These are phyloP conservation scores for Mucor ambiguus DNA, from an alignment of 371 early-diverging fungal species.

Conservation along the genomic window DNA sequence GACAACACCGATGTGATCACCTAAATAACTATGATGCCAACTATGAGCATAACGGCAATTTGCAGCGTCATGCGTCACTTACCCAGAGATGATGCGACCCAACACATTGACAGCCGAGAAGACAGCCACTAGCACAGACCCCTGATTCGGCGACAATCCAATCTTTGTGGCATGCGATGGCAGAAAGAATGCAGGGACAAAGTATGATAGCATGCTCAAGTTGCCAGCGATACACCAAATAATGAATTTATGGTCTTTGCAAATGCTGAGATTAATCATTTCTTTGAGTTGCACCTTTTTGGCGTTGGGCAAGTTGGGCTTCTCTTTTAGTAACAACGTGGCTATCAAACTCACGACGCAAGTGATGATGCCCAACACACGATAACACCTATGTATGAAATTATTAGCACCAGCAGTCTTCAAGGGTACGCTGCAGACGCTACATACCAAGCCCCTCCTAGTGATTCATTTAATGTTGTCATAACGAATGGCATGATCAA, in stretches of 20 bases:
- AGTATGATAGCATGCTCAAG: constrained; percentile 38
- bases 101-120: constrained; percentile 38
- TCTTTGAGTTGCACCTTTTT: constrained; percentile 16
- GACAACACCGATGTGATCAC: constrained; percentile 62
- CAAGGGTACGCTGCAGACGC: neutral
- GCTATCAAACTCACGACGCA: constrained; percentile 41
- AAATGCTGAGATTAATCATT: constrained; percentile 22
- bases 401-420: neutral
- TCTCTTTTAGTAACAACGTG: constrained; percentile 43
- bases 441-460: constrained; percentile 58
- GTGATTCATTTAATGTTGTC: constrained; percentile 53
- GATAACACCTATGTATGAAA: constrained; percentile 39
- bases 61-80: neutral
- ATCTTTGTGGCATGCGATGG: constrained; percentile 41
- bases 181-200: constrained; percentile 42
- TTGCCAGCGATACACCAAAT: constrained; percentile 40
- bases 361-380: constrained; percentile 54
- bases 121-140: constrained; percentile 32
- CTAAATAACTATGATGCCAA: constrained; percentile 16
- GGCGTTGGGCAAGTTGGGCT: constrained; percentile 15
- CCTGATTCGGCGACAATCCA: constrained; percentile 36
- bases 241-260: constrained; percentile 24
- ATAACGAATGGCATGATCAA: constrained; percentile 70
- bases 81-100: constrained; percentile 41
- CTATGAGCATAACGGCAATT: neutral